Base-by-base conservation (phyloP, 2,329 filamentous ascomycete species). In the Sclerotinia nivalis region DNA sequence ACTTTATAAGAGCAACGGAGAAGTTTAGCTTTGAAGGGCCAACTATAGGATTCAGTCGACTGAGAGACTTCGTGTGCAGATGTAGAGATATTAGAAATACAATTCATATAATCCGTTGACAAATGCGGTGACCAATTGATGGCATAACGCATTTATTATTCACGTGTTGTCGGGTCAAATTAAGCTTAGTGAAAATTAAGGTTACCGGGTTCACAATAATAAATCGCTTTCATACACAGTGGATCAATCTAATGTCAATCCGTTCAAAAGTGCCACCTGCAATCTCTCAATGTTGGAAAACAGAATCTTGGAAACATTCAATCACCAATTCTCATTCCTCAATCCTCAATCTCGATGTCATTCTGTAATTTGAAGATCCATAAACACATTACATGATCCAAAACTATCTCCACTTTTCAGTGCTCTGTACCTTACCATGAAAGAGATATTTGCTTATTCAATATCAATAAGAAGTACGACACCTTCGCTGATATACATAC, bases 141-240 rank as follows among this genome's bases (percentile, higher is more conserved):
- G 20, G 28, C 50, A 54, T 60, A 18, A 20, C 40, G 28, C 43
- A 43, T 20, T 22, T 25, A 28, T 43, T 20, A 59, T 34, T 64
- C 61, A 64, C 61, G 61, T 64, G 61, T 28, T 25, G n/a, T 25
- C 15, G n/a, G 31, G 34, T 28, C 22, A 28, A 52, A 59, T 59
- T 59, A 43, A 59, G 34, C 22, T 40, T 59, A 43, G 40, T 43
- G 40, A 43, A 43, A 43, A 43, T 43, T 34, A 43, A 43, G 40
- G 40, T 15, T 43, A 43, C 15, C 6, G 4, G 10, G 40, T 6
- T 15, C 9, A 58, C 18, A 54, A 22, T 54, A 22, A 34, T 56
- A 31, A 34, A 50, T 40, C 10, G 40, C 40, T 43, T 43, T 15
- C 37, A 31, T 55, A 4, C n/a, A 37, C 20, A 18, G 56, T 59